Base-by-base conservation (phyloP, 192 early-diverging fungal species). In the Phlyctochytrium bullatum region DNA sequence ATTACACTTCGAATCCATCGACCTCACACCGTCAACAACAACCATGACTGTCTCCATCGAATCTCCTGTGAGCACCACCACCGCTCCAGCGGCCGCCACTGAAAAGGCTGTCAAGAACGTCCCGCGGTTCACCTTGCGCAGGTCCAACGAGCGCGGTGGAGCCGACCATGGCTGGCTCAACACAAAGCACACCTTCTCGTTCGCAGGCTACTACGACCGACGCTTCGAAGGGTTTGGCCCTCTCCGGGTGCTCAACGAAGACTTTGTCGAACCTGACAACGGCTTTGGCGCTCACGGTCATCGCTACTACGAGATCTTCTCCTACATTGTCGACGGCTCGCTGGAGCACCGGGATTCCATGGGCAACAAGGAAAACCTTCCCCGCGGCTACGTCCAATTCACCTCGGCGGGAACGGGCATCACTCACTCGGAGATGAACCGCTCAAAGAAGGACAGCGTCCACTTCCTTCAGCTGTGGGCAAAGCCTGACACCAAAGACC, bases 281-380 rank as follows among this genome's bases (percentile, higher is more conserved):
- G 79, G 79, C 16, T 80, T 80, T 50, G 78, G 78, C 16, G 73
- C 69, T 2, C 79, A 80, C 63, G 53, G 62, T 3, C 79, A 80
- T 61, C 29, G 34, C 12, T 59, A 73, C 36, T 81, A 52, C 36
- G 78, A 80, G 59, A 80, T 80, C 51, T 78, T 80, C 17, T 68
- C 68, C 25, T 80, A 80, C 65, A 61, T 80, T 28, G 57, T 82
- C 29, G 63, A 52, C 23, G 79, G 79, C 24, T 70, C 65, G 50
- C 62, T 80, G 30, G 50, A 72, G 56, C 79, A 80, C 68, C 35
- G 59, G 36, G 79, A 80, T 62, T 81, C 78, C 34, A 67, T 77
- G 61, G 79, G 79, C 14, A 79, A 81, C 52, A 33, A 51, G 14
- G 78, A 79, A 51, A 68, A 64, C 31, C 32, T 79, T 1, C 54